Evolutionary conservation across 192 early-diverging fungal species (phyloP).

Genomic region (Paraglomus brasilianum): DNA sequence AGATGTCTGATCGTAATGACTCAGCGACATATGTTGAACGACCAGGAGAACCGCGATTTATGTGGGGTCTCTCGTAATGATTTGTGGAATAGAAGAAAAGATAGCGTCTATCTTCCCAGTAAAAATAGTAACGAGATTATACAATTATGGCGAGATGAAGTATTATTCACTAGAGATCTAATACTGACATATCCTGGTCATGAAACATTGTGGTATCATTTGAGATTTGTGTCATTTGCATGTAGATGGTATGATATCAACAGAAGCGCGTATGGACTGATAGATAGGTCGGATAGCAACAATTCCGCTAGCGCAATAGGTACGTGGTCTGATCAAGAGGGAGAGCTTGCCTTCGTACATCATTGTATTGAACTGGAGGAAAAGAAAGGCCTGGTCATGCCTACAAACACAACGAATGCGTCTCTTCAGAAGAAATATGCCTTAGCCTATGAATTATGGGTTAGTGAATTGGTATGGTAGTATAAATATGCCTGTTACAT

Average conservation of each 20-base stretch:
- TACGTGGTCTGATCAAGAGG: neutral
- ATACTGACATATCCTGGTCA: conserved; percentile 49
- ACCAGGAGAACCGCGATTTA: neutral
- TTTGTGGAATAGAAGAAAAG: neutral
- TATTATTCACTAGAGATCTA: conserved; percentile 32
- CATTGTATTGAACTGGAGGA: neutral
- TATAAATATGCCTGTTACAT: neutral
- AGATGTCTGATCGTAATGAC: conserved; percentile 37
- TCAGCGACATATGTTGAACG: neutral
- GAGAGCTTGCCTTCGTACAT: conserved; percentile 4
- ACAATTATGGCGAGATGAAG: conserved; percentile 35
- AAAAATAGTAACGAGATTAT: conserved; percentile 5
- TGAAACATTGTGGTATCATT: conserved; percentile 54
- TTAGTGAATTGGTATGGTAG: conserved; percentile 15
- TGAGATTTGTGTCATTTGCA: conserved; percentile 43
- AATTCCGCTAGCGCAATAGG: neutral
- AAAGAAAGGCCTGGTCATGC: neutral
- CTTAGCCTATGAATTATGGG: conserved; percentile 14
- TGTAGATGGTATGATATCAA: conserved; percentile 32
- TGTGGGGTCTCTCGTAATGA: conserved; percentile 29
- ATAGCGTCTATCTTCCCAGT: neutral
- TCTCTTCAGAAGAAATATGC: conserved; percentile 2
- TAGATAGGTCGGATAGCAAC: neutral
- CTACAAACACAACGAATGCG: neutral
- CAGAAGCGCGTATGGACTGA: neutral